Percentiles rank a stretch among this genome's conserved stretches.
Evolutionary conservation across 164 flowering plant species (phyloP).

Genomic region (Berberis thunbergii): DNA sequence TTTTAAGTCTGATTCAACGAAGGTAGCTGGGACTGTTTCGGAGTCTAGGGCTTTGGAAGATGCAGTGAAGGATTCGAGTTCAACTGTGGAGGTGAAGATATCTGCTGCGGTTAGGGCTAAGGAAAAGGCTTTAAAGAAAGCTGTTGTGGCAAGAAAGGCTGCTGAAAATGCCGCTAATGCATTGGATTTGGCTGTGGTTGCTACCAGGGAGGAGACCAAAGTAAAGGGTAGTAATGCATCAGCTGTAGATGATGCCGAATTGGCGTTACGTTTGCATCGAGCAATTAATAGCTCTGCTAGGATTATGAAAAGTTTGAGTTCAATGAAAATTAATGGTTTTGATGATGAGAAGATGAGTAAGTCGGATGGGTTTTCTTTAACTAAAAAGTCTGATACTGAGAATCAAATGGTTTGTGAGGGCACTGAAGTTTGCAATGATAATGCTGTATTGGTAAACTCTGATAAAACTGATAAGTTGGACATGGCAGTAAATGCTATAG

Average conservation of each 20-base stretch:
- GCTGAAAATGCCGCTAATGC: conserved; percentile 25
- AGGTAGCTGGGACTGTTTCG: not conserved
- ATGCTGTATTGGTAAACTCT: conserved; percentile 7
- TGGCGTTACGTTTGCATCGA: conserved; percentile 44
- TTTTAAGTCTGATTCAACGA: not conserved
- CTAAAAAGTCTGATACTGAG: conserved; percentile 7
- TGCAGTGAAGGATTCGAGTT: conserved; percentile 29
- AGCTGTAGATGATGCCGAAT: conserved; percentile 30
- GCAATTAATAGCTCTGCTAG: conserved; percentile 50
- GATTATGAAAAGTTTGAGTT: conserved; percentile 24
- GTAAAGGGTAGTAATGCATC: not conserved
- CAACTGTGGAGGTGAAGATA: conserved; percentile 21
- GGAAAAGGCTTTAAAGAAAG: conserved; percentile 27
- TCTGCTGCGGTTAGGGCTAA: conserved; percentile 24
- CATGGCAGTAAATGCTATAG: too few species aligned
- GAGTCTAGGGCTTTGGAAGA: conserved; percentile 18
- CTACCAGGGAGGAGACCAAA: conserved; percentile 5
- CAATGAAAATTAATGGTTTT: conserved; percentile 8
- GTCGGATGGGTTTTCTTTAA: conserved; percentile 1
- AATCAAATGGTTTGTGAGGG: conserved; percentile 12
- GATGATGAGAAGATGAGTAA: conserved; percentile 3
- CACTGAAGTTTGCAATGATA: conserved; percentile 9
- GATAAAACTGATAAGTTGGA: not conserved
- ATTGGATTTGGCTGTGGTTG: conserved; percentile 13
- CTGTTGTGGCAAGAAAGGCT: conserved; percentile 25